Base-by-base conservation (phyloP, 208 protist genomes). In the Trypanosoma vivax region DNA sequence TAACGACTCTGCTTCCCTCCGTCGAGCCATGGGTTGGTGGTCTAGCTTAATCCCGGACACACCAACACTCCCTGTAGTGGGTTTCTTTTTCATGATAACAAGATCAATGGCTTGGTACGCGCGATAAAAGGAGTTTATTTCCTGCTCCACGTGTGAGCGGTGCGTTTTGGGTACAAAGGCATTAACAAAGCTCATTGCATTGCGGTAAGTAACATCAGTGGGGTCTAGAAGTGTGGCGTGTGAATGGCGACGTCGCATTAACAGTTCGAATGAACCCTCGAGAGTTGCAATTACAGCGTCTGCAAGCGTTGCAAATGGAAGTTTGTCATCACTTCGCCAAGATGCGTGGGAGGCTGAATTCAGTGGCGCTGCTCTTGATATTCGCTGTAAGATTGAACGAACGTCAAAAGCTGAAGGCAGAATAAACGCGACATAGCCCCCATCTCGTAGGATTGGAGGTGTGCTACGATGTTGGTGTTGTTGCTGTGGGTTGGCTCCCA, bases 251-350 rank as follows among this genome's bases (percentile, higher is more conserved):
- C 73, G 65, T 2, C 62, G 67, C 25, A 87, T 47, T 6, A 90
- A 52, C 3, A 83, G 49, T 31, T 79, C 70, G 56, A 87, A 90
- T 16, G 75, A 64, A 11, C 77, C 82, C 38, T 82, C 75, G 7
- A 73, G 27, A 19, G 80, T 53, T 48, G 64, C 34, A 1, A 75
- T 61, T 9, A 85, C 73, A 50, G 42, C 67, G 39, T 89, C n/a
- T n/a, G n/a, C n/a, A n/a, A n/a, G n/a, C n/a, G n/a, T n/a, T n/a
- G n/a, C n/a, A n/a, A n/a, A n/a, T n/a, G n/a, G n/a, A n/a, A n/a
- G n/a, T n/a, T n/a, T n/a, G n/a, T n/a, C n/a, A n/a, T n/a, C n/a
- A n/a, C n/a, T n/a, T n/a, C n/a, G n/a, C n/a, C n/a, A n/a, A n/a
- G n/a, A n/a, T n/a, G n/a, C n/a, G n/a, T n/a, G n/a, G n/a, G n/a